Base-by-base conservation (phyloP, 169 alveolate species). In the Plasmodium vivax region DNA sequence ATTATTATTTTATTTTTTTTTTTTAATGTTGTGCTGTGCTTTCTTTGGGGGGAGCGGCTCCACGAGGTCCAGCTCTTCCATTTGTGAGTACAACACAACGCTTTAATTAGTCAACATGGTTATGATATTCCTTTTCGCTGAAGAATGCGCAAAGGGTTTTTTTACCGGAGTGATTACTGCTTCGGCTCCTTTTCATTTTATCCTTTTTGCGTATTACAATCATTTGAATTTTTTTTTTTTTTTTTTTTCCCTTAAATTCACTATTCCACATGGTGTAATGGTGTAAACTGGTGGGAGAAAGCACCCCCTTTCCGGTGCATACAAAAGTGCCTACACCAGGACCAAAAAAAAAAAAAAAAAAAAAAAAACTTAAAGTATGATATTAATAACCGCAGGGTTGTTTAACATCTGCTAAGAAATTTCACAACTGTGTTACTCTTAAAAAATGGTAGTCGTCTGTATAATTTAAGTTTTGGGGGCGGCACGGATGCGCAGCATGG, bases 381-480 rank as follows among this genome's bases (percentile, higher is more conserved):
- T 79, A 27, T 47, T 47, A 79, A 47, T 54, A 8, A 79, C 72
- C 85, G 2, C 72, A 23, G 91, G 91, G 54, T 83, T 47, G 91
- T 83, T 32, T 43, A 68, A 47, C 23, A 45, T 79, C 68, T 79
- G 38, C 27, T 23, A 7, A 68, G 27, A 68, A 27, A 5, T 9
- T 19, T 23, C 19, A 27, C 27, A 68, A 68, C 6, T 68, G 32
- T 1, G 77, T 27, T 68, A 10, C n/a, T 68, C 16, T 68, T 23
- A 79, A 12, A 27, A 45, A 47, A 10, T 54, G 7, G 19, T 7
- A 79, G 38, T n/a, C 12, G 16, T 68, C 16, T 68, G n/a, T 68
- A 68, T 68, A 68, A 68, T 68, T 0, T 30, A 68, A 7, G 77
- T 19, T 27, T 19, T 0, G 0, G 32, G 41, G n/a, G n/a, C 6